These are phyloP conservation scores for Simmondsia chinensis DNA, from an alignment of 148 eudicot species.

Conservation along the genomic window DNA sequence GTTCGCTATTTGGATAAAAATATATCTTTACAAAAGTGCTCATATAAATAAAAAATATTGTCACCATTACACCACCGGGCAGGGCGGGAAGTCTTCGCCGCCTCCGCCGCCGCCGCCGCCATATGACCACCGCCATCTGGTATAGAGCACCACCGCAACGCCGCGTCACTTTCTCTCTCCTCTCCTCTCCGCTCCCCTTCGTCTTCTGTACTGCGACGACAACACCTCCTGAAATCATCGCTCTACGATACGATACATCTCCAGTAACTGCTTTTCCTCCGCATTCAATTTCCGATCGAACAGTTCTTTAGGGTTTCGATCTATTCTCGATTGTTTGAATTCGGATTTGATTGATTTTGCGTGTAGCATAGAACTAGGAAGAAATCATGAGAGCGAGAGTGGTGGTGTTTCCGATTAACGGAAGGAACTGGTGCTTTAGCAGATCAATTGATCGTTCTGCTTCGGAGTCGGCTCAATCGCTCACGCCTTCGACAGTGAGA, in stretches of 20 bases:
- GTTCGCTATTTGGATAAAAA: no score
- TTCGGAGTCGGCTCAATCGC: slow-evolving; percentile 4
- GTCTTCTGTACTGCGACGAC: not conserved
- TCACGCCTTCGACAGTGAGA: slow-evolving; percentile 47
- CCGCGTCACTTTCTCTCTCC: slow-evolving; percentile 11
- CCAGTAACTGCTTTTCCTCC: no score
- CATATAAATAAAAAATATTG: no score
- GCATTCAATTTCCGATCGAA: no score
- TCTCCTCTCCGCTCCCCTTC: not conserved
- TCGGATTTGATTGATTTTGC: not conserved
- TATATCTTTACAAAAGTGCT: no score
- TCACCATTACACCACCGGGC: no score
- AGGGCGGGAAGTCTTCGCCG: no score
- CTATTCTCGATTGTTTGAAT: not conserved
- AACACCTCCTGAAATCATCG: not conserved
- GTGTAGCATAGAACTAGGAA: not conserved
- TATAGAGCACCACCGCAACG: not conserved
- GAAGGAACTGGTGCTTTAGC: slow-evolving; percentile 87
- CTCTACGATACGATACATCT: no score
- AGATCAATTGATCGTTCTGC: slow-evolving; percentile 46
- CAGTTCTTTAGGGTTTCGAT: no score
- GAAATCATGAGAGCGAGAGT: slow-evolving; percentile 55
- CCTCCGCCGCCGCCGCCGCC: not conserved
- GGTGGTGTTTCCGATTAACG: slow-evolving; percentile 81
- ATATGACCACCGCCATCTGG: not conserved